phyloP scores from a whole-genome alignment of 202 grass and related monocot genomes.

The Saccharum hybrid region DNA sequence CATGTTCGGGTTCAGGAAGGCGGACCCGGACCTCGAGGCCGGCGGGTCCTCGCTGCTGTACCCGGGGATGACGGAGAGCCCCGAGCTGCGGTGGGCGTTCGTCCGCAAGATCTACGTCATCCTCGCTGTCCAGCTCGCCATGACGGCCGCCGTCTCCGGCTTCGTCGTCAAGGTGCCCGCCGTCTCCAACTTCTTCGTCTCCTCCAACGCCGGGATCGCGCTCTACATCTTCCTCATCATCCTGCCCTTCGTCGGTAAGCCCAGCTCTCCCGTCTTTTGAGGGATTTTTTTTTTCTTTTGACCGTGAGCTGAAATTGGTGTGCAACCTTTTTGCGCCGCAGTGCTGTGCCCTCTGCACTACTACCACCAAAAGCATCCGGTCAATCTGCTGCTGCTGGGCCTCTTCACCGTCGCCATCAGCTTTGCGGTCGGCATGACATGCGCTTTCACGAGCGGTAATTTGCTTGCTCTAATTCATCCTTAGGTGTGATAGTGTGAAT shows the following conservation, averaged over 20 bases:
- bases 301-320: not conserved
- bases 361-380: constrained; percentile 79
- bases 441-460: constrained; percentile 83
- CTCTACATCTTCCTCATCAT: constrained; percentile 72
- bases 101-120: constrained; percentile 94
- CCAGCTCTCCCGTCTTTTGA: not conserved
- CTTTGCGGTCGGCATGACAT: constrained; percentile 76
- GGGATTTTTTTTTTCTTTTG: not conserved
- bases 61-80: constrained; percentile 86
- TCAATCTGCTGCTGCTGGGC: constrained; percentile 77
- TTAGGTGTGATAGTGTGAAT: not conserved
- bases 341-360: constrained; percentile 83
- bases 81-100: constrained; percentile 82
- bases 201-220: constrained; percentile 57
- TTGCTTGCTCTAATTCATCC: constrained; percentile 20
- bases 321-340: constrained; percentile 27
- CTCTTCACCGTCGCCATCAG: constrained; percentile 82
- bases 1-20: constrained; percentile 60
- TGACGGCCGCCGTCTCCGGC: constrained; percentile 67
- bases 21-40: constrained; percentile 67
- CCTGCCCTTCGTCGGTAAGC: constrained; percentile 65
- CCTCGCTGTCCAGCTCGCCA: constrained; percentile 67
- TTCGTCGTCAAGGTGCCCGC: constrained; percentile 69
- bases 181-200: constrained; percentile 77
- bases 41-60: constrained; percentile 57